Percentiles rank a stretch among this genome's conserved stretches.
phyloP scores from a whole-genome alignment of 352 stramenopile species.

The Pythium vanterpoolii region DNA sequence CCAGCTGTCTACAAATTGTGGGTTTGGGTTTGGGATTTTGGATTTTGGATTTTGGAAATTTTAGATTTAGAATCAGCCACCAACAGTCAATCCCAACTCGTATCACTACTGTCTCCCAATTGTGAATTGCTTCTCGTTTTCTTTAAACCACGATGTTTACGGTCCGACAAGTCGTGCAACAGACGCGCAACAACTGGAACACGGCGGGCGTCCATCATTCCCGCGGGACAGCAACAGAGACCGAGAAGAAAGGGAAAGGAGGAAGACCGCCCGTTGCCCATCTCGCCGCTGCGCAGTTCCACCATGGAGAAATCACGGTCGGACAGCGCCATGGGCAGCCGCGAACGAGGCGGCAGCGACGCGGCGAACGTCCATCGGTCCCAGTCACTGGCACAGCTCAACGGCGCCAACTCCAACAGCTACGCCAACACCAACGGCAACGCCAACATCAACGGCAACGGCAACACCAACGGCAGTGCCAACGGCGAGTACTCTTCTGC shows the following conservation, averaged over 20 bases:
- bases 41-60: too few relatives aligned
- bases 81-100: too few relatives aligned
- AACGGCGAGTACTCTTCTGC: not conserved
- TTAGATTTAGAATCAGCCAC: too few relatives aligned
- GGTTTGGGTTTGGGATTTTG: too few relatives aligned
- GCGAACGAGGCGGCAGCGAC: not conserved
- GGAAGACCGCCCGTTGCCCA: not conserved
- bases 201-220: slow-evolving; percentile 2
- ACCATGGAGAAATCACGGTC: slow-evolving; percentile 12
- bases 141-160: slow-evolving; percentile 1
- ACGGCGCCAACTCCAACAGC: not conserved
- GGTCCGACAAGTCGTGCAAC: slow-evolving; percentile 3
- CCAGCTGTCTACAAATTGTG: not conserved
- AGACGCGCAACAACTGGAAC: not conserved
- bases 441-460: not conserved
- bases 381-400: slow-evolving; percentile 4
- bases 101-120: too few relatives aligned
- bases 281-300: not conserved
- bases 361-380: not conserved
- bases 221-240: not conserved
- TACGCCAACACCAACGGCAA: not conserved
- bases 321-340: not conserved
- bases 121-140: not conserved
- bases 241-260: not conserved
- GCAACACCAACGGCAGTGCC: not conserved